phyloP scores from a whole-genome alignment of 371 early-diverging fungal species.

The Apophysomyces variabilis region DNA sequence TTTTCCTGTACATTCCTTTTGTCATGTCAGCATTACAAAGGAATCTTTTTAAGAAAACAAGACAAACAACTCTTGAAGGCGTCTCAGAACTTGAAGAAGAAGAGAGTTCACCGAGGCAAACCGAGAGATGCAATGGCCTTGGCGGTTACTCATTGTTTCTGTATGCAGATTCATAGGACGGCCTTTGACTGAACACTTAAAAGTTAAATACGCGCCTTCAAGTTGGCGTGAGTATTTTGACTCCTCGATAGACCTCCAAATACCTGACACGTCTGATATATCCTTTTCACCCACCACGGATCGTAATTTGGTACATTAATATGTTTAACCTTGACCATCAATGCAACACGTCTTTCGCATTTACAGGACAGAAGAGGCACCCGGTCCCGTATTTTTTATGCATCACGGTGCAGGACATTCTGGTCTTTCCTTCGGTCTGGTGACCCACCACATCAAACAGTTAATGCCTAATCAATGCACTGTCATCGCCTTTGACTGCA shows the following conservation, averaged over 20 bases:
- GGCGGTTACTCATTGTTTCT: conserved; percentile 2
- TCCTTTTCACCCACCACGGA: conserved; percentile 33
- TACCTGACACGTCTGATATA: conserved; percentile 33
- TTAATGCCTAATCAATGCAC: conserved; percentile 49
- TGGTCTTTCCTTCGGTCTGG: conserved; percentile 78
- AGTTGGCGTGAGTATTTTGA: conserved; percentile 49
- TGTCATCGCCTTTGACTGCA: conserved; percentile 73
- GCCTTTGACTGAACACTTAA: conserved; percentile 3
- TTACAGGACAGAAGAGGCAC: conserved; percentile 29
- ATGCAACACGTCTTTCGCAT: conserved; percentile 37
- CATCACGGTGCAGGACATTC: conserved; percentile 93
- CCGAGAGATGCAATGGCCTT: background rate
- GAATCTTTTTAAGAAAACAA: conserved; percentile 40
- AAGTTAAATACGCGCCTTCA: conserved; percentile 30
- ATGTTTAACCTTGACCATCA: conserved; percentile 14
- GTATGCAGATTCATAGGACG: background rate
- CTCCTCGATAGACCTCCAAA: conserved; percentile 25
- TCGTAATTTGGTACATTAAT: background rate
- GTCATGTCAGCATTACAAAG: conserved; percentile 50
- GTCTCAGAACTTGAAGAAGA: conserved; percentile 24
- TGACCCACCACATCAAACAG: conserved; percentile 54
- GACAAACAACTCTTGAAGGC: conserved; percentile 23
- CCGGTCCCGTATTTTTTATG: conserved; percentile 75
- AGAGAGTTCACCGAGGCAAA: background rate
- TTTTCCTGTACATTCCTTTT: background rate